phyloP scores from a whole-genome alignment of 1,284 basidiomycete species.

The Cryptococcus maquisensis region DNA sequence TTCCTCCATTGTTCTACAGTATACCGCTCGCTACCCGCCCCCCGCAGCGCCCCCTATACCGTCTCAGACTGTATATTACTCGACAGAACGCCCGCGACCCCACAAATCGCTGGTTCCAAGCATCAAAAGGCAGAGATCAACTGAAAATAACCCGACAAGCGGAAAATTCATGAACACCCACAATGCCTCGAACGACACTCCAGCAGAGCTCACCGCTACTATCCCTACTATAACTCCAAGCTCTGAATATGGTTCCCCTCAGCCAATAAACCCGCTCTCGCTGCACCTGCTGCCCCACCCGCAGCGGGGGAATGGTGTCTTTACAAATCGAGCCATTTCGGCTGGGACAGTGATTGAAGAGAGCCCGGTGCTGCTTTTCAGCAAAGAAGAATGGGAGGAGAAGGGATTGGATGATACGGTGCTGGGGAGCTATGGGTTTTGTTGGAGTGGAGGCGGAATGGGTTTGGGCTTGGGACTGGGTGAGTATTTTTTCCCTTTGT shows the following conservation, averaged over 20 bases:
- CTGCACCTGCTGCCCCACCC: constrained; percentile 36
- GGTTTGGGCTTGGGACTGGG: constrained; percentile 82
- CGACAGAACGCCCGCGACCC: neutral
- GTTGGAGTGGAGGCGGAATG: constrained; percentile 73
- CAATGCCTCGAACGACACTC: neutral
- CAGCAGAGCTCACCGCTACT: neutral
- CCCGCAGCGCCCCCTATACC: neutral
- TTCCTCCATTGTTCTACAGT: neutral
- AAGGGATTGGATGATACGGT: constrained; percentile 61
- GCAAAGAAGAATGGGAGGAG: constrained; percentile 63
- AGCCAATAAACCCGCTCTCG: constrained; percentile 39
- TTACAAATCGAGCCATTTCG: constrained; percentile 57
- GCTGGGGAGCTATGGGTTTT: constrained; percentile 80
- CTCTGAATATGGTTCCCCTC: neutral
- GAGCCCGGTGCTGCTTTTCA: constrained; percentile 78
- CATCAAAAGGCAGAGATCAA: neutral
- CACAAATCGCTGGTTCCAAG: neutral
- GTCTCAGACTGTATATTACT: too few relatives aligned
- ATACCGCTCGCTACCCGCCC: neutral
- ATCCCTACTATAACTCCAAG: neutral
- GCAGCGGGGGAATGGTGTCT: constrained; percentile 43
- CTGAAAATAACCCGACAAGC: too few relatives aligned
- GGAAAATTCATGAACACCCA: neutral
- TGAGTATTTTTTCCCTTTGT: constrained; percentile 45
- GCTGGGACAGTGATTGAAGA: constrained; percentile 69